Evolutionary conservation across 2,329 filamentous ascomycete genomes (phyloP).

Genomic region (Colletotrichum australisinense): DNA sequence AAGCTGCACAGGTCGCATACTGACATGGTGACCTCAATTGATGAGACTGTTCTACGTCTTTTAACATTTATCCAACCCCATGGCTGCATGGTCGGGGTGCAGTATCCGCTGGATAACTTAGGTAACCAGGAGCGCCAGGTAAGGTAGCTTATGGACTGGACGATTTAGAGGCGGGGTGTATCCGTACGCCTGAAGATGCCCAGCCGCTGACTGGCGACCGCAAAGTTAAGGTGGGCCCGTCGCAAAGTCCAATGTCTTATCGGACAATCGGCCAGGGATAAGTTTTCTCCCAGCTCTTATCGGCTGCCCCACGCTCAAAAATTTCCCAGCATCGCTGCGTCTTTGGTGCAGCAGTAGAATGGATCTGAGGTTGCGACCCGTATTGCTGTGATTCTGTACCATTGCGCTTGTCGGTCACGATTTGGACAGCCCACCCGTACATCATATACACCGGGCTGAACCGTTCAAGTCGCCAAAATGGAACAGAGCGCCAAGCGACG

Average conservation of each 20-base stretch:
- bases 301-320: conserved; percentile 33
- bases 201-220: not conserved
- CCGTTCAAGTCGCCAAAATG: conserved; percentile 47
- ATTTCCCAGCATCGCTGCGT: conserved; percentile 26
- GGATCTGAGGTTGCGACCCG: not conserved
- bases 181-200: not conserved
- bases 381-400: not conserved
- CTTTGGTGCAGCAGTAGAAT: not conserved
- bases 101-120: not conserved
- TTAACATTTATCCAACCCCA: conserved; percentile 9
- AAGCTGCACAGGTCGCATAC: not conserved
- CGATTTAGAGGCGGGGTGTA: too few species aligned
- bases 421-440: conserved; percentile 3
- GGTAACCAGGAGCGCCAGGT: too few species aligned
- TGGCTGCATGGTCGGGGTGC: not conserved
- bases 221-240: not conserved
- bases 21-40: not conserved
- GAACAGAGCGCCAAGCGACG: conserved; percentile 60
- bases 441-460: not conserved
- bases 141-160: too few species aligned
- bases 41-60: not conserved
- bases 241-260: conserved; percentile 15
- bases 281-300: conserved; percentile 36
- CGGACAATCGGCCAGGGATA: conserved; percentile 32
- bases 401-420: conserved; percentile 13